Base-by-base conservation (phyloP, 2,329 filamentous ascomycete species). In the Claviceps paspali region DNA sequence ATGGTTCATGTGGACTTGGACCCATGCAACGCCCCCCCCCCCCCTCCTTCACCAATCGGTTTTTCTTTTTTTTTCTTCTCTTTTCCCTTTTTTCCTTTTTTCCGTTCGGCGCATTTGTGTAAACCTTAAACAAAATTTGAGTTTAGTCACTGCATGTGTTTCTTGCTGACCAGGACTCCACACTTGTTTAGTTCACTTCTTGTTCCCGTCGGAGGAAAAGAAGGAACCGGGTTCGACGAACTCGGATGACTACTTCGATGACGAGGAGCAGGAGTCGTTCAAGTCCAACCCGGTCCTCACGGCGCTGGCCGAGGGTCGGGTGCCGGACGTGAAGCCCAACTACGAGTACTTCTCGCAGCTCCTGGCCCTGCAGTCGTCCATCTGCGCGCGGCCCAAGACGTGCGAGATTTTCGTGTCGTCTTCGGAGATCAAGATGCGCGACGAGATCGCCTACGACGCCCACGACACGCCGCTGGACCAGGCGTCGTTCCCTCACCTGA, bases 201-300 rank as follows among this genome's bases (percentile, higher is more conserved):
- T 79, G 43, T 78, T 79, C 47, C 63, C 63, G 28, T 67, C 67
- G 6, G 63, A 67, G 39, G 63, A 68, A 36, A 69, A 72, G 52
- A 70, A 67, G 48, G 67, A 74, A 42, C 63, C 63, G 18, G 66
- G 69, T 30, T 76, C 72, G 1, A 74, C 77, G 54, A 78, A 78
- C 56, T 69, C 72, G 43, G 73, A 79, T 18, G 58, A 61, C 43
- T 60, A 57, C 46, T 61, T 59, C 40, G 58, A 61, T 28, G 58
- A 61, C 19, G 58, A 61, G 35, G 58, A 61, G 44, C 58, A 60
- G 39, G 58, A 61, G 49, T 76, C 72, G 6, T 74, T 79, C 61
- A 78, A 78, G 56, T 68, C 72, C 40, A 75, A 79, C 52, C 65
- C 72, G 3, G 71, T 77, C n/a, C 59, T 79, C 42, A 68, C 65